Percentiles rank a stretch among this genome's conserved stretches.
Conservation (phyloP, 106 monocot genomes). For the Apostasia shenzhenica region DNA sequence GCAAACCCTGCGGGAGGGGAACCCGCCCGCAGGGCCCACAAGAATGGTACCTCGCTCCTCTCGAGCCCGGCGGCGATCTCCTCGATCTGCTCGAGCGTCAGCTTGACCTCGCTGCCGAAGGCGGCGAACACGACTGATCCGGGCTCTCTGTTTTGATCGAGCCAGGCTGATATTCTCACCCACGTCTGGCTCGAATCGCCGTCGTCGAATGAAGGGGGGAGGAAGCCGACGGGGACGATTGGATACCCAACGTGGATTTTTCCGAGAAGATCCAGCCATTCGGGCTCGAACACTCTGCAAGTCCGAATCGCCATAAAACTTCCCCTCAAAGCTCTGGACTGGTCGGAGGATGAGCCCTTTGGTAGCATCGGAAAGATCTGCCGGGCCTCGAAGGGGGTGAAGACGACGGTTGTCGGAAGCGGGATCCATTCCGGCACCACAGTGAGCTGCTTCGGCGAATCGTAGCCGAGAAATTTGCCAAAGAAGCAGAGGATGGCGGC, state of each 20-base stretch:
- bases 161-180: slow-evolving; percentile 5
- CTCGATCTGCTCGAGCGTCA: slow-evolving; percentile 1
- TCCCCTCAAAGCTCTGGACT: background rate
- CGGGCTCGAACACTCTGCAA: slow-evolving; percentile 15
- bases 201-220: slow-evolving; percentile 6
- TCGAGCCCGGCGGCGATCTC: slow-evolving; percentile 17
- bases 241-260: background rate
- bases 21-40: slow-evolving; percentile 14
- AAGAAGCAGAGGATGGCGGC: slow-evolving; percentile 3
- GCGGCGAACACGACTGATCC: slow-evolving; percentile 25
- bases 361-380: background rate
- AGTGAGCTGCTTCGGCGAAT: slow-evolving; percentile 1
- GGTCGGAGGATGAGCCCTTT: background rate
- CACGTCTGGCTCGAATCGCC: too few relatives aligned
- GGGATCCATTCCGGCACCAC: slow-evolving; percentile 13
- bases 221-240: slow-evolving; percentile 5
- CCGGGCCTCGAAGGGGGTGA: slow-evolving; percentile 5
- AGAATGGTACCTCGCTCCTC: slow-evolving; percentile 3
- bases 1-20: slow-evolving; percentile 3
- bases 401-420: slow-evolving; percentile 9
- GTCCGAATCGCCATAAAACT: slow-evolving; percentile 12
- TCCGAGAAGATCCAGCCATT: slow-evolving; percentile 8
- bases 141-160: slow-evolving; percentile 7
- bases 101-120: slow-evolving; percentile 13
- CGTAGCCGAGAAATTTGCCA: background rate